Conservation (phyloP, 495 filamentous ascomycete genomes). For the Pseudomonodictys pantanalensis region DNA sequence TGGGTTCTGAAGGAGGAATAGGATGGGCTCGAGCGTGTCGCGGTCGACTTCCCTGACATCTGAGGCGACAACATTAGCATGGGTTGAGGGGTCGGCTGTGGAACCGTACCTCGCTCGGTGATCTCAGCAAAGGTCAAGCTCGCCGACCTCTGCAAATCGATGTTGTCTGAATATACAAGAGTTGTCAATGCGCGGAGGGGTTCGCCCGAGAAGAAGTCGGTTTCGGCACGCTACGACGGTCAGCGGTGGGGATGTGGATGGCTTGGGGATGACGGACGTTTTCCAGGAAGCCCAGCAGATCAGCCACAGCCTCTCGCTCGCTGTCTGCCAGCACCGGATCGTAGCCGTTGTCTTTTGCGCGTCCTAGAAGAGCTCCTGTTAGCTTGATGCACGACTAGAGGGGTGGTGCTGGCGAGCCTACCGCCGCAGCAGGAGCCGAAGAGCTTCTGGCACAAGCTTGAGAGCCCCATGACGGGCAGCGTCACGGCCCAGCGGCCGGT, state of each 20-base stretch:
- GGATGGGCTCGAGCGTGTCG: slow-evolving; percentile 90
- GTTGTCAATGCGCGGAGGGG: slow-evolving; percentile 93
- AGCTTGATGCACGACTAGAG: slow-evolving; percentile 3
- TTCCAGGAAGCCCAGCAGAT: slow-evolving; percentile 91
- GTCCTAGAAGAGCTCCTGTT: slow-evolving; percentile 51
- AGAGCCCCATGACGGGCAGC: slow-evolving; percentile 30
- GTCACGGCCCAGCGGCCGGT: slow-evolving; percentile 30
- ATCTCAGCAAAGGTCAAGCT: slow-evolving; percentile 99
- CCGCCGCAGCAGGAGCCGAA: slow-evolving; percentile 36
- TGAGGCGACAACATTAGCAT: slow-evolving; percentile 41
- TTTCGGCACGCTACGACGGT: slow-evolving; percentile 73
- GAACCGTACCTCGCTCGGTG: slow-evolving; percentile 80
- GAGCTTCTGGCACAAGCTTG: slow-evolving; percentile 30
- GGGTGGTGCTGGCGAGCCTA: slow-evolving; percentile 8
- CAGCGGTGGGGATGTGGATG: slow-evolving; percentile 7
- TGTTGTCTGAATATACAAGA: slow-evolving; percentile 96
- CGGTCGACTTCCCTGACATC: slow-evolving; percentile 96
- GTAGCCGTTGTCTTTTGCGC: slow-evolving; percentile 88
- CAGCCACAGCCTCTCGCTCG: slow-evolving; percentile 94
- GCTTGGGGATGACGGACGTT: slow-evolving; percentile 60
- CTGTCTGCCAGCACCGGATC: slow-evolving; percentile 94
- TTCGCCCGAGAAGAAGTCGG: slow-evolving; percentile 96
- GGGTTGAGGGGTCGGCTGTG: background rate
- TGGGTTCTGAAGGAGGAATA: slow-evolving; percentile 88
- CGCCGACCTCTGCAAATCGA: slow-evolving; percentile 94